Conservation (phyloP, 1,284 basidiomycete species). For the Papiliotrema flavescens region DNA sequence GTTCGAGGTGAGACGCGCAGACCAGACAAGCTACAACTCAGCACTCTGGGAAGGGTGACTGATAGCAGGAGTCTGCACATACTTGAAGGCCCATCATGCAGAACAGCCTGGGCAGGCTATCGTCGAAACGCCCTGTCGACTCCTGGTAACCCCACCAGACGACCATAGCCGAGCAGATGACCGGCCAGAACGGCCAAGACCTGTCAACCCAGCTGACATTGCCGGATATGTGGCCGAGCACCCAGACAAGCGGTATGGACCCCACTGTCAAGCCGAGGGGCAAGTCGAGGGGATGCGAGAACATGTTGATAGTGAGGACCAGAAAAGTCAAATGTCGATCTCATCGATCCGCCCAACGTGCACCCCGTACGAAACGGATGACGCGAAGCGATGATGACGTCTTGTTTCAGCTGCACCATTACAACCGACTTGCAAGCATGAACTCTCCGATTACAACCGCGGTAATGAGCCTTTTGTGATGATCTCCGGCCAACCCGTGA, state of each 20-base stretch:
- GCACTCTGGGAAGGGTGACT: too few species aligned
- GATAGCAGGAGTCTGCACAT: slow-evolving; percentile 22
- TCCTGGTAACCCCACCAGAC: slow-evolving; percentile 57
- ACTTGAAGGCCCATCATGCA: slow-evolving; percentile 68
- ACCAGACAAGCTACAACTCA: slow-evolving; percentile 58
- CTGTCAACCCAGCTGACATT: slow-evolving; percentile 75
- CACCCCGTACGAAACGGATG: too few species aligned
- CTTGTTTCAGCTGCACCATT: too few species aligned
- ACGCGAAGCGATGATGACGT: too few species aligned
- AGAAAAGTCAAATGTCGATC: background rate
- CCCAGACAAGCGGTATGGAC: slow-evolving; percentile 32
- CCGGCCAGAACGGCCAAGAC: slow-evolving; percentile 71
- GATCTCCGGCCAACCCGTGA: too few species aligned
- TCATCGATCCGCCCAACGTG: too few species aligned
- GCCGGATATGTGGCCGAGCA: slow-evolving; percentile 55
- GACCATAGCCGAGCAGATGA: slow-evolving; percentile 71
- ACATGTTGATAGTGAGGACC: background rate
- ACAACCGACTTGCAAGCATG: too few species aligned
- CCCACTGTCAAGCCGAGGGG: slow-evolving; percentile 25
- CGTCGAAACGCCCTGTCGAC: slow-evolving; percentile 56
- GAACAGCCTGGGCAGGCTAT: slow-evolving; percentile 59
- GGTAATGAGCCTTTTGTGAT: too few species aligned
- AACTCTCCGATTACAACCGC: too few species aligned
- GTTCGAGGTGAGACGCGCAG: slow-evolving; percentile 69
- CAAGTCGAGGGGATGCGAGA: slow-evolving; percentile 28